These are phyloP conservation scores for Dryadomyces quercivorus DNA, from an alignment of 2,329 filamentous ascomycete genomes.

Conservation along the genomic window DNA sequence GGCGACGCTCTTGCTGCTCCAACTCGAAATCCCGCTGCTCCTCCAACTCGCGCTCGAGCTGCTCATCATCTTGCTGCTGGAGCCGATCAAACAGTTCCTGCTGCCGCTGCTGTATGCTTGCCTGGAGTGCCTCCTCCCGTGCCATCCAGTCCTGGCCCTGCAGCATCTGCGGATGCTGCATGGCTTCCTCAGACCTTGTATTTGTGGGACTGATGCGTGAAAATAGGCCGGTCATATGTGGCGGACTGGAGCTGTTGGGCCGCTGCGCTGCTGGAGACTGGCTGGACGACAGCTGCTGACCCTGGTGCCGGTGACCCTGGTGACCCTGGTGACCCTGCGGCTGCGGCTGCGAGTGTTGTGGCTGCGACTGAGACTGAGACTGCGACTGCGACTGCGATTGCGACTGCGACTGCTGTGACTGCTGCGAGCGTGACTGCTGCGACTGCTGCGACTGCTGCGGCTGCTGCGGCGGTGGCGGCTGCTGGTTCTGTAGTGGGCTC, in stretches of 20 bases:
- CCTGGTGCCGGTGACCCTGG: too few species aligned
- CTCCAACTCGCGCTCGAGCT: not conserved
- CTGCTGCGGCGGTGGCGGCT: not conserved
- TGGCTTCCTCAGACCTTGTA: too few species aligned
- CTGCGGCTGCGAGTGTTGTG: not conserved
- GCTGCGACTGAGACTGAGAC: not conserved
- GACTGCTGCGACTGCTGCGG: slow-evolving; percentile 5
- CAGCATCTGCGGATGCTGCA: not conserved
- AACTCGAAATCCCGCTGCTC: not conserved
- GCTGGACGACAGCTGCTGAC: not conserved
- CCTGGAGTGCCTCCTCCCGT: not conserved
- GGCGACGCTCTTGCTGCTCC: not conserved
- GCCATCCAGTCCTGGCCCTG: not conserved
- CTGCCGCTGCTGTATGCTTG: not conserved
- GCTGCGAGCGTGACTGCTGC: not conserved
- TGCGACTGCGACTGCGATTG: not conserved
- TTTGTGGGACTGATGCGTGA: not conserved
- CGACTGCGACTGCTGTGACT: not conserved
- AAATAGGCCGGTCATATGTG: not conserved
- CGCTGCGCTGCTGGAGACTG: not conserved
- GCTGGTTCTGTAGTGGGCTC: slow-evolving; percentile 5
- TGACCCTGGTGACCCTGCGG: not conserved
- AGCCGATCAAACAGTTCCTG: not conserved
- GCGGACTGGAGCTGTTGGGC: not conserved
- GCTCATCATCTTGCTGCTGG: not conserved